A percentile compares a stretch with the other conserved stretches of the same genome.
Evolutionary conservation across 805 yeast species (phyloP).

Genomic region (Yarrowia divulgata): DNA sequence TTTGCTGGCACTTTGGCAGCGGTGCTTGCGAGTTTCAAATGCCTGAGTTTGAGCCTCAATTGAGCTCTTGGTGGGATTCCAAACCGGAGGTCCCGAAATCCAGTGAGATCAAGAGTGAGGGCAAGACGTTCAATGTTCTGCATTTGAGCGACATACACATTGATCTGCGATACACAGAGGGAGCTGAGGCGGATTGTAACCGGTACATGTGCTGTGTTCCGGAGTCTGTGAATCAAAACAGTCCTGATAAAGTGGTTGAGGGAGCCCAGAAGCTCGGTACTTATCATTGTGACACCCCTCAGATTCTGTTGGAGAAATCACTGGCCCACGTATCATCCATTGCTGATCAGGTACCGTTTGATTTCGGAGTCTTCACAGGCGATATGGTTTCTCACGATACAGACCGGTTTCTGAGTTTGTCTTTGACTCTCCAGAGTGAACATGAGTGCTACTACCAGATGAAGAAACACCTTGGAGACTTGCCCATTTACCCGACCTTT

Average conservation of each 20-base stretch:
- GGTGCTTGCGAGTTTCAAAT: slow-evolving; percentile 59
- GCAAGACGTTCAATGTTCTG: slow-evolving; percentile 62
- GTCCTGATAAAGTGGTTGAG: slow-evolving; percentile 47
- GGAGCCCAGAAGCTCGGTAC: slow-evolving; percentile 72
- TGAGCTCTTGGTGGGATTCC: slow-evolving; percentile 54
- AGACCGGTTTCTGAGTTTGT: slow-evolving; percentile 54
- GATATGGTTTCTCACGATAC: slow-evolving; percentile 73
- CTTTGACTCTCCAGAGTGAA: slow-evolving; percentile 62
- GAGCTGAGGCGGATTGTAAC: slow-evolving; percentile 55
- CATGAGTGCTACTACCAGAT: slow-evolving; percentile 58
- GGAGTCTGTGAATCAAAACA: neutral
- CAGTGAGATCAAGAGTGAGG: slow-evolving; percentile 38
- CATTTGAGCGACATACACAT: slow-evolving; percentile 73
- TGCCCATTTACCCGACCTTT: slow-evolving; percentile 67
- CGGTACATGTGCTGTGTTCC: slow-evolving; percentile 67
- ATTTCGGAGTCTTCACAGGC: slow-evolving; percentile 74
- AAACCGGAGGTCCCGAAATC: slow-evolving; percentile 49
- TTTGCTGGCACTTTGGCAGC: slow-evolving; percentile 61
- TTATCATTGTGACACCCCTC: slow-evolving; percentile 73
- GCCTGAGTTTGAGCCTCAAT: slow-evolving; percentile 56
- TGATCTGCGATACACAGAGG: slow-evolving; percentile 58
- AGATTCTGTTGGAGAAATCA: slow-evolving; percentile 64
- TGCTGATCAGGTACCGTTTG: slow-evolving; percentile 54
- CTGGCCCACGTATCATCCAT: slow-evolving; percentile 56
- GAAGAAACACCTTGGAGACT: slow-evolving; percentile 57